A percentile compares a stretch with the other conserved stretches of the same genome.
These are phyloP conservation scores for Scheffersomyces segobiensis DNA, from an alignment of 1,139 yeast species.

Conservation along the genomic window DNA sequence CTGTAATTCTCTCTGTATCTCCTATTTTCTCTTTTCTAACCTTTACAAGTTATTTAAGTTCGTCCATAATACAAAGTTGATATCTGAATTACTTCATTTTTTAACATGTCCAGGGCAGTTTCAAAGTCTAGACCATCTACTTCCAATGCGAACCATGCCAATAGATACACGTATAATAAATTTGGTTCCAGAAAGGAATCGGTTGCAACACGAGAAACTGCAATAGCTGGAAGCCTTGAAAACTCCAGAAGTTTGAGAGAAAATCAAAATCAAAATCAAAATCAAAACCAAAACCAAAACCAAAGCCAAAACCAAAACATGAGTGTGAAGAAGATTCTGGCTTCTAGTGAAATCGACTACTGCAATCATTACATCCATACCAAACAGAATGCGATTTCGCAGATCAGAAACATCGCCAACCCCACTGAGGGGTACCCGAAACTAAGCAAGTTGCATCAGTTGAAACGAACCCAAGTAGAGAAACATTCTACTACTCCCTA, in stretches of 20 bases:
- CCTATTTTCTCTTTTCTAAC: neutral
- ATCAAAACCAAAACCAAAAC: neutral
- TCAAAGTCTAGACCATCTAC: neutral
- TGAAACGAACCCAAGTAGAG: slow-evolving; percentile 53
- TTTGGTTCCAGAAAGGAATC: slow-evolving; percentile 8
- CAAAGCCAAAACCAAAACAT: neutral
- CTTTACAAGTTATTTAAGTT: neutral
- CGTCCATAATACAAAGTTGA: neutral
- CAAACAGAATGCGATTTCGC: slow-evolving; percentile 57
- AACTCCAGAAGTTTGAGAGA: neutral
- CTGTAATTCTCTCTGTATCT: neutral
- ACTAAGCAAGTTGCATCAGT: slow-evolving; percentile 61
- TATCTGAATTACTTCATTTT: neutral
- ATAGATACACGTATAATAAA: slow-evolving; percentile 10
- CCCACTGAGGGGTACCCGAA: slow-evolving; percentile 87
- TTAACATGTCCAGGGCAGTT: neutral
- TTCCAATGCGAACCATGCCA: neutral
- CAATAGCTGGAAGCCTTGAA: neutral
- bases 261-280: neutral
- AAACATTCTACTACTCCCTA: slow-evolving; percentile 61
- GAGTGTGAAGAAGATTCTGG: neutral
- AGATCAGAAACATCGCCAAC: slow-evolving; percentile 62
- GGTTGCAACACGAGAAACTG: neutral
- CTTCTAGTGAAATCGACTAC: slow-evolving; percentile 54
- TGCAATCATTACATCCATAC: slow-evolving; percentile 67